These are phyloP conservation scores for Tricladium varicosporioides DNA, from an alignment of 2,329 filamentous ascomycete species.

Conservation along the genomic window DNA sequence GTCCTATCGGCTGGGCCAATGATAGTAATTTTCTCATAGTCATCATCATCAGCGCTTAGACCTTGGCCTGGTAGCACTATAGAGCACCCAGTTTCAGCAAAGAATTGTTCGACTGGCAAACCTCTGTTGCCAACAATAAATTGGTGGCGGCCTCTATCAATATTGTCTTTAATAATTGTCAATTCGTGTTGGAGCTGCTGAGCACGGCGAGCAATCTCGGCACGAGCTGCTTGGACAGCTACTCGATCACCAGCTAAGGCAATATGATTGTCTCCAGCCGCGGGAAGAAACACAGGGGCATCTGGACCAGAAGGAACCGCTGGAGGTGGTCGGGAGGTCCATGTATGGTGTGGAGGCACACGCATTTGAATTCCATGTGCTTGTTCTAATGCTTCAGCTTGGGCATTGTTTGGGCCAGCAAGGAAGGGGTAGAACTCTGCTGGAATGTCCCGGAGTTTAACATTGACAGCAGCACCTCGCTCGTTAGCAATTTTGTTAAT, in stretches of 20 bases:
- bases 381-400: slow-evolving; percentile 66
- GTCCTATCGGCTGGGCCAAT: slow-evolving; percentile 76
- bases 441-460: slow-evolving; percentile 80
- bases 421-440: slow-evolving; percentile 96
- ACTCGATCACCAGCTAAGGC: slow-evolving; percentile 81
- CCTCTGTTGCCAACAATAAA: slow-evolving; percentile 90
- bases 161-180: slow-evolving; percentile 73
- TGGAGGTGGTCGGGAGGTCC: slow-evolving; percentile 65
- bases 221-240: slow-evolving; percentile 76
- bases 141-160: slow-evolving; percentile 85
- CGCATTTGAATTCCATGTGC: slow-evolving; percentile 76
- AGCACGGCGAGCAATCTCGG: slow-evolving; percentile 76
- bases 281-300: slow-evolving; percentile 67
- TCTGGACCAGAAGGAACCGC: slow-evolving; percentile 60
- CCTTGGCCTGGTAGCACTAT: slow-evolving; percentile 69
- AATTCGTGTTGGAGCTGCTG: slow-evolving; percentile 74
- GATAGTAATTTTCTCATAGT: slow-evolving; percentile 79
- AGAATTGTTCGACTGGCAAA: slow-evolving; percentile 79
- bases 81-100: slow-evolving; percentile 85
- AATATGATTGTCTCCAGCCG: slow-evolving; percentile 73
- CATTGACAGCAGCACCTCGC: slow-evolving; percentile 76
- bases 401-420: slow-evolving; percentile 71
- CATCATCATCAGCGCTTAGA: slow-evolving; percentile 46
- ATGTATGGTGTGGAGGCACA: slow-evolving; percentile 78
- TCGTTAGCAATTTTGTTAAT: slow-evolving; percentile 88